Evolutionary conservation across 176 grass and related monocot species (phyloP), one percentile per base, ranked within the genome.

Genomic region (Zea luxurians): DNA sequence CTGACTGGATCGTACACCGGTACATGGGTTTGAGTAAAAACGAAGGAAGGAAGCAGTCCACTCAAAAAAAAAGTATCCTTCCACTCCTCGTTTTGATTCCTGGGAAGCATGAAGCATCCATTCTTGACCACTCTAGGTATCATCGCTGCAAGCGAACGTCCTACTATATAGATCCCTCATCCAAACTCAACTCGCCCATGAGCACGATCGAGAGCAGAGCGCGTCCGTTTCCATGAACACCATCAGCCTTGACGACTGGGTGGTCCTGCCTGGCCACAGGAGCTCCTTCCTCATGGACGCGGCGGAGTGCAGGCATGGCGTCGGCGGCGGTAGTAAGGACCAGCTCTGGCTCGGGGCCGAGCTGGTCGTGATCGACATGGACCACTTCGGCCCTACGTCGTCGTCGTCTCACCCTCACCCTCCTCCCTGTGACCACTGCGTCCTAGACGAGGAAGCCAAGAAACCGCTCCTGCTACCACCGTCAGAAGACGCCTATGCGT

Each of bases 161-260:
- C 38, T 64, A 8, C 61, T 68, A 71, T 77, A 79, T 71, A 35
- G 37, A 41, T 78, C 27, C 66, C 54, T 52, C 12, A 48, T 84
- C 42, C 13, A 27, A 12, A 21, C 41, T 6, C 41, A 42, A 55
- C 54, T 20, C 53, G 54, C 54, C 10, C 10, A 61, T 27, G 59
- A 60, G 18, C 50, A 53, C 68, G n/a, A n/a, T n/a, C n/a, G 53
- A 78, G 38, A 27, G 70, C 66, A 78, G 84, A 77, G 61, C 37
- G 57, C 17, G 34, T 41, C 72, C 27, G 27, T 27, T 27, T 27
- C 27, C 37, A 83, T 92, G 82, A 78, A 85, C 49, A 37, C 38
- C 1, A 92, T 91, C 78, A 87, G 71, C 82, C 50, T 99, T 50
- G 92, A 93, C 34, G 92, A 95, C 17, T 99, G 96, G 96, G 96